Conservation (phyloP, 768 basidiomycete species). For the Gloeopeniophorella convolvens region DNA sequence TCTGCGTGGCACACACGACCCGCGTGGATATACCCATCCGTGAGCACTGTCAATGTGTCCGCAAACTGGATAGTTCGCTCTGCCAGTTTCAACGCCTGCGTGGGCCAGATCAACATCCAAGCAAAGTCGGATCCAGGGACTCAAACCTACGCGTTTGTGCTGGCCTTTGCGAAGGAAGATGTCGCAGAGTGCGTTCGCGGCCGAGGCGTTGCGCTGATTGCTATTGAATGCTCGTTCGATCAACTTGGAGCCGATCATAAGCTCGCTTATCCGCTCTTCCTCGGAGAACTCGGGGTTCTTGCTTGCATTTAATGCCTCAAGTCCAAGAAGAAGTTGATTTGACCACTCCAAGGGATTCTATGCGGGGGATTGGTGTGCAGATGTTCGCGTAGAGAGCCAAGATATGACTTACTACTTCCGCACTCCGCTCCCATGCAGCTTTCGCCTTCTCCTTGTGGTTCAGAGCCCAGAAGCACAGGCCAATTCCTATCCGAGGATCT, state of each 20-base stretch:
- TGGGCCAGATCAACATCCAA: background rate
- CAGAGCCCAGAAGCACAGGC: conserved; percentile 88
- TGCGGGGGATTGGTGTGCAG: background rate
- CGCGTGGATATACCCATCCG: conserved; percentile 81
- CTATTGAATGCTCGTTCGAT: conserved; percentile 77
- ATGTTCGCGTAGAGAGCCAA: background rate
- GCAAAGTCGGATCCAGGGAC: background rate
- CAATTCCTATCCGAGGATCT: conserved; percentile 94
- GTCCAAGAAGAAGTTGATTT: conserved; percentile 73
- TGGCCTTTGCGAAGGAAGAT: conserved; percentile 70
- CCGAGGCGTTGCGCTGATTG: conserved; percentile 71
- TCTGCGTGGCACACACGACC: conserved; percentile 76
- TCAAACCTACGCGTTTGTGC: conserved; percentile 44
- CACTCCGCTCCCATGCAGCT: conserved; percentile 84
- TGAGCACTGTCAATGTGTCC: conserved; percentile 76
- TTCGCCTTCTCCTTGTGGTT: conserved; percentile 78
- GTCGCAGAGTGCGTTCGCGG: conserved; percentile 78
- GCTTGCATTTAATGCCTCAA: conserved; percentile 82
- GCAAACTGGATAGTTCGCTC: conserved; percentile 93
- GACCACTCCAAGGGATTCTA: conserved; percentile 78
- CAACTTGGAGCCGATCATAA: conserved; percentile 59
- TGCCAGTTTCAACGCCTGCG: conserved; percentile 82
- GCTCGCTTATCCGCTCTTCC: conserved; percentile 53
- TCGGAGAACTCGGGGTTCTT: conserved; percentile 62
- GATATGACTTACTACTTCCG: conserved; percentile 65